Evolutionary conservation across 805 yeast genomes (phyloP), one percentile per base, ranked within the genome.

Genomic region (Teunomyces atbi): DNA sequence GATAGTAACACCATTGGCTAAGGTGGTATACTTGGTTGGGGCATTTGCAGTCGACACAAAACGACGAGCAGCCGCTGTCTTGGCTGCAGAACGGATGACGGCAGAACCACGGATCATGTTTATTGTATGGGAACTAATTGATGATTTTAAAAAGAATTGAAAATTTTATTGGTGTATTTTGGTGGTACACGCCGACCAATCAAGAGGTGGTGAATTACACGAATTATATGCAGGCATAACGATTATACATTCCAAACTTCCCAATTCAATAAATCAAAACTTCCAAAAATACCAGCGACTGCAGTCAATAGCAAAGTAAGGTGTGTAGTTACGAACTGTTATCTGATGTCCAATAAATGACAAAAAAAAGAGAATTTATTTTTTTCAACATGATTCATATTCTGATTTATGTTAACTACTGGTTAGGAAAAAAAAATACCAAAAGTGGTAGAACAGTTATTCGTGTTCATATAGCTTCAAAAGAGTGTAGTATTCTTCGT

Each of bases 1-100:
- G 54, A 87, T 78, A 50, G 86, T 80, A 50, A 86, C 69, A 56
- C 95, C 95, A 65, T 84, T 86, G 54, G 83, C 69, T 57, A 87
- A 73, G 50, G 86, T 81, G 56, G 95, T 83, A 69, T 81, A 78
- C 66, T 82, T 77, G 52, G 91, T 82, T 64, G 78, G 78, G 48
- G 82, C 68, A 58, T 61, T 65, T 50, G 69, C 76, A 52, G 87
- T 76, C 59, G 86, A 78, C 59, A 82, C 72, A 58, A 79, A 68
- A 69, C 88, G 84, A 68, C 79, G 80, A 47, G 64, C 61, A 48
- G 62, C 61, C 47, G 65, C 52, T 45, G 46, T 39, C 47, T 45
- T 51, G 51, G 66, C 61, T 42, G 59, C 53, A 44, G 60, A 49
- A 54, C 71, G 71, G 33, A 41, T 41, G 58, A 68, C 52, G 52